phyloP scores from a whole-genome alignment of 2,329 filamentous ascomycete genomes.

The Alternaria sp. region DNA sequence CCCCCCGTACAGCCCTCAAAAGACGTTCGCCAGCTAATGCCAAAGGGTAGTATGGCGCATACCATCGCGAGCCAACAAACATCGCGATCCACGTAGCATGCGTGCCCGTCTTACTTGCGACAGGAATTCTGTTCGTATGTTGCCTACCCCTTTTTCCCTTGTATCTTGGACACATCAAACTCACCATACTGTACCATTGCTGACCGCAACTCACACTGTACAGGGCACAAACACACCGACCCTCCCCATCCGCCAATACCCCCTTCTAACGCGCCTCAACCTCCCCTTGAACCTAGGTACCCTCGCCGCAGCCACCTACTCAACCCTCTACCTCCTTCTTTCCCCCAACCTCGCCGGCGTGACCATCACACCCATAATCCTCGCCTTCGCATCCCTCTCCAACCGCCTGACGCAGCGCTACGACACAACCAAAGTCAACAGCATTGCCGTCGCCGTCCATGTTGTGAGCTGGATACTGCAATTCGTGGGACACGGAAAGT shows the following conservation, averaged over 20 bases:
- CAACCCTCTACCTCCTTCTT: conserved; percentile 85
- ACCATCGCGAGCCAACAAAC: conserved; percentile 81
- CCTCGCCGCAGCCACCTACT: conserved; percentile 68
- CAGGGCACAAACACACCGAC: conserved; percentile 65
- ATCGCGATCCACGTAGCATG: conserved; percentile 80
- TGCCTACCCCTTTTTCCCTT: background rate
- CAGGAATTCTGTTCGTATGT: conserved; percentile 74
- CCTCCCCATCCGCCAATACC: conserved; percentile 49
- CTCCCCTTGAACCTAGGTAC: conserved; percentile 57
- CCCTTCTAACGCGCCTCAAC: conserved; percentile 48
- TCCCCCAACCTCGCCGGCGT: conserved; percentile 84
- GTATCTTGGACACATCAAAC: background rate
- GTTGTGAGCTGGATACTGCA: conserved; percentile 83
- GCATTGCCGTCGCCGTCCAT: conserved; percentile 72
- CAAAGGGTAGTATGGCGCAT: conserved; percentile 74
- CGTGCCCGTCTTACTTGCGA: conserved; percentile 76
- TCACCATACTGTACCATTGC: background rate
- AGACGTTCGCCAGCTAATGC: conserved; percentile 1
- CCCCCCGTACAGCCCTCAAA: background rate
- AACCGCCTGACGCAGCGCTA: conserved; percentile 72
- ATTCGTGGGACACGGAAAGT: conserved; percentile 89
- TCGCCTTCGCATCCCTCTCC: conserved; percentile 74
- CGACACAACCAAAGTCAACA: conserved; percentile 65
- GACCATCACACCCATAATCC: conserved; percentile 74
- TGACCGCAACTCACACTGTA: background rate